These are phyloP conservation scores for Tetracladium setigerum DNA, from an alignment of 495 filamentous ascomycete species.

Conservation along the genomic window DNA sequence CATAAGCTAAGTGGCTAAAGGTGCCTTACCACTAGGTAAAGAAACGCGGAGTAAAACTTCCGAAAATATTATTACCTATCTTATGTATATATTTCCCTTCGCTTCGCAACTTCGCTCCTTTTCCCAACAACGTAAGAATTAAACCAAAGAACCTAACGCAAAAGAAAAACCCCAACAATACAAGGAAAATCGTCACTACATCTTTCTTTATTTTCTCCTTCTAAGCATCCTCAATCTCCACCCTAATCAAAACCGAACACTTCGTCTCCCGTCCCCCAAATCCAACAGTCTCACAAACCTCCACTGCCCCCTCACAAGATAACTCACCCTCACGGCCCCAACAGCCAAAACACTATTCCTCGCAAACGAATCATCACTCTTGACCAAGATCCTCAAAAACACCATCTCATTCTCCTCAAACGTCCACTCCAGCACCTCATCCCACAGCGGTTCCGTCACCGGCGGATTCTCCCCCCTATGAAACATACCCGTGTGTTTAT, in stretches of 20 bases:
- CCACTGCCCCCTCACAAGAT: slow-evolving; percentile 38
- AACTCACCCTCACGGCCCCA: slow-evolving; percentile 37
- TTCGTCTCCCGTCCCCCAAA: slow-evolving; percentile 42
- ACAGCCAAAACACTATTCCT: slow-evolving; percentile 42
- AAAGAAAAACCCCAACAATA: no score
- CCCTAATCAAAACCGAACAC: slow-evolving; percentile 42
- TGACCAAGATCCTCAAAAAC: slow-evolving; percentile 44
- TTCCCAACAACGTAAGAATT: no score
- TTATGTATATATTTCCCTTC: no score
- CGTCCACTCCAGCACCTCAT: slow-evolving; percentile 45
- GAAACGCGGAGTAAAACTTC: no score
- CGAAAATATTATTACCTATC: no score
- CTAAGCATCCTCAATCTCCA: slow-evolving; percentile 31
- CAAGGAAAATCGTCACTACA: no score
- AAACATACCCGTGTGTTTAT: slow-evolving; percentile 32
- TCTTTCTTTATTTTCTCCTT: no score
- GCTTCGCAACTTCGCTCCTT: no score
- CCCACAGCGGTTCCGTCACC: slow-evolving; percentile 40
- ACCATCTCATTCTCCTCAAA: slow-evolving; percentile 46
- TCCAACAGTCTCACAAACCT: slow-evolving; percentile 46
- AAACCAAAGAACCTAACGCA: no score
- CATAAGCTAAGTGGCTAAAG: no score
- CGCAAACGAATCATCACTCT: slow-evolving; percentile 43
- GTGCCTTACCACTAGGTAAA: no score
- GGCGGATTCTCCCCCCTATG: slow-evolving; percentile 35